These are phyloP conservation scores for Ricinus communis DNA, from an alignment of 345 rosid genomes.

Conservation along the genomic window DNA sequence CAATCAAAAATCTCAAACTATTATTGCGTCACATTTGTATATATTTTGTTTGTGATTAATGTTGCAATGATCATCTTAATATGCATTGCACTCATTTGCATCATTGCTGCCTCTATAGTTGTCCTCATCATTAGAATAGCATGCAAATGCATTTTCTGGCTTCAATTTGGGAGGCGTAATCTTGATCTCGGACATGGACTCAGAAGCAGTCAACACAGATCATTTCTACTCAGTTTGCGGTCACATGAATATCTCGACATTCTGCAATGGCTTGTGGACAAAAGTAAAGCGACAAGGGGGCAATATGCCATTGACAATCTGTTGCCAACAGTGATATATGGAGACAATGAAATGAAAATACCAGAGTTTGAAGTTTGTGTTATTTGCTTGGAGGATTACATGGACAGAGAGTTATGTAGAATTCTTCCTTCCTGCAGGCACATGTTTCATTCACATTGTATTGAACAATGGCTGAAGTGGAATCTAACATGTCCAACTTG, in stretches of 20 bases:
- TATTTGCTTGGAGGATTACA: neutral
- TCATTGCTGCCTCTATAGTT: neutral
- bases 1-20: no score
- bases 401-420: neutral
- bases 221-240: no score
- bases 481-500: neutral
- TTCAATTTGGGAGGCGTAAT: neutral
- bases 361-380: neutral
- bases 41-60: no score
- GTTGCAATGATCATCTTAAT: no score
- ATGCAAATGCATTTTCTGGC: neutral
- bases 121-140: neutral
- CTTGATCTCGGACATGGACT: neutral
- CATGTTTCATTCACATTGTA: conserved; percentile 3
- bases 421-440: neutral
- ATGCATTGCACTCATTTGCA: no score
- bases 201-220: neutral
- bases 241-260: neutral
- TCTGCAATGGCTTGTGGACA: neutral
- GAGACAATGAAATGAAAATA: neutral
- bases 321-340: neutral
- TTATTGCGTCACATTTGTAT: no score
- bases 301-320: neutral
- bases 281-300: neutral
- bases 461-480: neutral